Conservation (phyloP, 106 monocot genomes). For the Xerophyta viscosa region DNA sequence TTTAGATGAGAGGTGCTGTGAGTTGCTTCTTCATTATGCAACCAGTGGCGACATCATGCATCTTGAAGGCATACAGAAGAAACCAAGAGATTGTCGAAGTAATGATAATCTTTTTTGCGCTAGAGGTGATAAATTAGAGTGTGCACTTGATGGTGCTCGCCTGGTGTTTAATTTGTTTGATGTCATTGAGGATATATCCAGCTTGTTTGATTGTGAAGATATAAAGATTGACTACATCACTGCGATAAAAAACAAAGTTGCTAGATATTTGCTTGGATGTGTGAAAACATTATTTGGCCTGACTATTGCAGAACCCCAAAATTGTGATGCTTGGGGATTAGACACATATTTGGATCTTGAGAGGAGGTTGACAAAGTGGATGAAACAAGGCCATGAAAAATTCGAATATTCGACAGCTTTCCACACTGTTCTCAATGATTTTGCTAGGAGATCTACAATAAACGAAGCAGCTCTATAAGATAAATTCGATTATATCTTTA, state of each 20-base stretch:
- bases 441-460: slow-evolving; percentile 19
- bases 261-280: slow-evolving; percentile 52
- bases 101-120: background rate
- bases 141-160: slow-evolving; percentile 40
- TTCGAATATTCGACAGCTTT: slow-evolving; percentile 36
- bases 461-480: background rate
- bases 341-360: slow-evolving; percentile 36
- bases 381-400: slow-evolving; percentile 20
- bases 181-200: slow-evolving; percentile 47
- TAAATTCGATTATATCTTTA: no score
- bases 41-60: slow-evolving; percentile 46
- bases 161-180: slow-evolving; percentile 60
- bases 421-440: slow-evolving; percentile 22
- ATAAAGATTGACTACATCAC: slow-evolving; percentile 28
- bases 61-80: slow-evolving; percentile 15
- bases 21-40: slow-evolving; percentile 63
- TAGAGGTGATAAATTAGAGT: slow-evolving; percentile 3
- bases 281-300: slow-evolving; percentile 17
- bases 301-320: background rate
- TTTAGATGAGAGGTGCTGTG: slow-evolving; percentile 30
- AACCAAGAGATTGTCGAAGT: background rate
- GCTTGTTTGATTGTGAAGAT: slow-evolving; percentile 42
- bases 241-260: slow-evolving; percentile 45
- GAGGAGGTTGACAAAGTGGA: slow-evolving; percentile 46
- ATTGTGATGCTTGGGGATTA: slow-evolving; percentile 13